Conservation (phyloP, 2,329 filamentous ascomycete species). For the Cladophialophora carrionii region DNA sequence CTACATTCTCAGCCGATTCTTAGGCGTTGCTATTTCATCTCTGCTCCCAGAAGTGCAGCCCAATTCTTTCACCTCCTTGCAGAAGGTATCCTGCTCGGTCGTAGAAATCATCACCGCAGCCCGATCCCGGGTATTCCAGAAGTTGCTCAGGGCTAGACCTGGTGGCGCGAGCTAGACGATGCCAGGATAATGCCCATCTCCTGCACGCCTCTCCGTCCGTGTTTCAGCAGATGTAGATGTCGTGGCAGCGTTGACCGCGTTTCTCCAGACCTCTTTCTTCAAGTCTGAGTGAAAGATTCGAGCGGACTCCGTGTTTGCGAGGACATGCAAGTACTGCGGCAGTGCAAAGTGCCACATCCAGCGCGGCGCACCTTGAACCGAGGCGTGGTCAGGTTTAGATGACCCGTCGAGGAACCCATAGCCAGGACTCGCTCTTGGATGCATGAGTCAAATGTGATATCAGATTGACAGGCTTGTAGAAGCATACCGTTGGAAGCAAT, state of each 20-base stretch:
- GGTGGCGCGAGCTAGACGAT: conserved; percentile 3
- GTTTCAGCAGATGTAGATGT: conserved; percentile 17
- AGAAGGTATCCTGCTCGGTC: conserved; percentile 4
- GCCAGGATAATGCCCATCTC: conserved; percentile 15
- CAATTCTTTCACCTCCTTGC: conserved; percentile 6
- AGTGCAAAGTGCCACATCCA: neutral
- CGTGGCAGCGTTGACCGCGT: neutral
- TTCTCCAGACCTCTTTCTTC: conserved; percentile 10
- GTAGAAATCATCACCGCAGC: neutral
- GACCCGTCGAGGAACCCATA: neutral
- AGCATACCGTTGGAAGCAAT: neutral
- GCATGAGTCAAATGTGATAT: neutral
- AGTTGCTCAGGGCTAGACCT: conserved; percentile 6
- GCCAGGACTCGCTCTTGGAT: neutral
- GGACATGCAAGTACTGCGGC: neutral
- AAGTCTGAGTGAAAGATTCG: conserved; percentile 8
- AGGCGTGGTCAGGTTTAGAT: neutral
- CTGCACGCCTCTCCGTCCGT: neutral
- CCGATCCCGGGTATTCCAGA: neutral
- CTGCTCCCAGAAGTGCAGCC: neutral
- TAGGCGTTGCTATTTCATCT: conserved; percentile 1
- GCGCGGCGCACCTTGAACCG: conserved; percentile 2
- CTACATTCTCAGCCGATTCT: neutral
- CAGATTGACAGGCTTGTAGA: neutral
- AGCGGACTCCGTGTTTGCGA: neutral